A percentile compares a stretch with the other conserved stretches of the same genome.
Evolutionary conservation across 2,329 filamentous ascomycete species (phyloP).

Genomic region (Elsinoe batatas): DNA sequence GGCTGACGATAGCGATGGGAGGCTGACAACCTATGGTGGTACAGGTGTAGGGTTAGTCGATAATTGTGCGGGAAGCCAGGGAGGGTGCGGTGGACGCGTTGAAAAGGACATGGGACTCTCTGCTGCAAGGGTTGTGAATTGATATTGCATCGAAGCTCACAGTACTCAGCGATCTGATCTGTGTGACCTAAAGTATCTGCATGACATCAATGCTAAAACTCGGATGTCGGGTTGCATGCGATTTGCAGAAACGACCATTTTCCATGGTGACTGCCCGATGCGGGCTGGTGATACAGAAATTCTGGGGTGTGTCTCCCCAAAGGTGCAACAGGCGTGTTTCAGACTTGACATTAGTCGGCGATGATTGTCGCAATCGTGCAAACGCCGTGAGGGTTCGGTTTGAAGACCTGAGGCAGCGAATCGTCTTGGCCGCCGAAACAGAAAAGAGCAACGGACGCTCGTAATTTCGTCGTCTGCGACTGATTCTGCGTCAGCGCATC

Average conservation of each 20-base stretch:
- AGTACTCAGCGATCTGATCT: background rate
- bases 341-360: background rate
- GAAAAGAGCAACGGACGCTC: background rate
- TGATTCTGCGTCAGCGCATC: background rate
- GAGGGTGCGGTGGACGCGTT: conserved; percentile 27
- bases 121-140: background rate
- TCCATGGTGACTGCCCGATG: background rate
- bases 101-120: conserved; percentile 14
- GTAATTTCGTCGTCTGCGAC: background rate
- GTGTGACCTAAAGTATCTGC: background rate
- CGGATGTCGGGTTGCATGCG: background rate
- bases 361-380: background rate
- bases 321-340: conserved; percentile 5
- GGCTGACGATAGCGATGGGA: conserved; percentile 44
- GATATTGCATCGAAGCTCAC: too few species aligned
- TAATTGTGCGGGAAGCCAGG: conserved; percentile 42
- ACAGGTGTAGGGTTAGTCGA: conserved; percentile 50
- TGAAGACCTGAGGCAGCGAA: conserved; percentile 1
- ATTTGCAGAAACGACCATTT: too few species aligned
- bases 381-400: background rate
- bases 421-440: background rate
- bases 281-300: background rate
- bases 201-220: background rate
- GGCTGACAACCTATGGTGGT: conserved; percentile 54
- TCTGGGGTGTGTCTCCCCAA: background rate